phyloP scores from a whole-genome alignment of 2,329 filamentous ascomycete species.

The Tolypocladium album region DNA sequence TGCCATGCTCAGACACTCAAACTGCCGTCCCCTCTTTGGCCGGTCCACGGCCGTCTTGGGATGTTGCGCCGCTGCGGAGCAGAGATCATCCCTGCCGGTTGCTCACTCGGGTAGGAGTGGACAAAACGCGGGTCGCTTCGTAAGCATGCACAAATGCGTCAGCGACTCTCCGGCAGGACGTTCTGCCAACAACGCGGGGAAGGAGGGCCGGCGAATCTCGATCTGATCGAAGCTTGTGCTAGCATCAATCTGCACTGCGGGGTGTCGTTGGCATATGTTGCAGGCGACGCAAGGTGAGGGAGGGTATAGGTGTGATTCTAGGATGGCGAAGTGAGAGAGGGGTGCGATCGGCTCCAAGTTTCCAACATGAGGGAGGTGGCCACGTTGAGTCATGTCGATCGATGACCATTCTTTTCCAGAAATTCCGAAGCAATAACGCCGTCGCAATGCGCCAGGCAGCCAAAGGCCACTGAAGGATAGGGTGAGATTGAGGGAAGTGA shows the following conservation, averaged over 20 bases:
- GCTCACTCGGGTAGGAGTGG: not conserved
- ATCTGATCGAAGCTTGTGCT: not conserved
- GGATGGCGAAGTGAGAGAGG: not conserved
- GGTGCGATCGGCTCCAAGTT: not conserved
- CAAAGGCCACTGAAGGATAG: not conserved
- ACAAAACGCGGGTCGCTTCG: not conserved
- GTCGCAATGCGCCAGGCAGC: slow-evolving; percentile 3
- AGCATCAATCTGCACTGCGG: not conserved
- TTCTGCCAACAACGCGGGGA: too few species aligned
- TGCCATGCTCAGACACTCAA: not conserved
- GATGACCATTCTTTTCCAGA: not conserved
- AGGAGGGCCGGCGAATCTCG: not conserved
- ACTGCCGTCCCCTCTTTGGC: not conserved
- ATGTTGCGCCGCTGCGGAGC: not conserved
- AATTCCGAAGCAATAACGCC: slow-evolving; percentile 3
- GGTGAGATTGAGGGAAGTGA: not conserved
- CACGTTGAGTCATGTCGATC: not conserved
- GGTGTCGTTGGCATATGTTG: not conserved
- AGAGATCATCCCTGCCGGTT: not conserved
- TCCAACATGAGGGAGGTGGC: not conserved
- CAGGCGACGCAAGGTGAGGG: not conserved
- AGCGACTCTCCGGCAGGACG: not conserved
- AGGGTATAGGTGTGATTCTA: not conserved
- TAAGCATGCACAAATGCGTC: not conserved
- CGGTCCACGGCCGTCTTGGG: not conserved